Base-by-base conservation (phyloP, 495 filamentous ascomycete species). In the Friedmanniomyces simplex region DNA sequence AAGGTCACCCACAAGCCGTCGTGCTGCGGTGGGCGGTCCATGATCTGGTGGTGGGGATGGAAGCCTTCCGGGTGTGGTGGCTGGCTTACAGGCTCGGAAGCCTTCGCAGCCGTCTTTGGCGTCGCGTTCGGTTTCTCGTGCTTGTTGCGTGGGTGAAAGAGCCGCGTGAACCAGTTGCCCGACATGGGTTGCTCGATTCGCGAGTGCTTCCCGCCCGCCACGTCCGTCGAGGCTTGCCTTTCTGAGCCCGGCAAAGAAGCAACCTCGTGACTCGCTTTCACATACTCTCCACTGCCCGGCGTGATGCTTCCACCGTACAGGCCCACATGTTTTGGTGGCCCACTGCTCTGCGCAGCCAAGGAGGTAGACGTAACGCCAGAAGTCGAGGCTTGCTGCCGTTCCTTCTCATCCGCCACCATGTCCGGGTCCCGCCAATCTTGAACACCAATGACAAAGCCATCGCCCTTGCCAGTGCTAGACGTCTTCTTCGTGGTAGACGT, bases 1-100 rank as follows among this genome's bases (percentile, higher is more conserved):
- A 98, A 78, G 1, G 91, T 94, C 26, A 98, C 88, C 94, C 94
- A 97, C 5, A 98, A 79, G 10, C 93, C 93, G 58, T 93, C 84
- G 61, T 85, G 86, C 16, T 69, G 69, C 25, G 52, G 22, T 20
- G 47, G 16, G 39, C 50, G 42, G 20, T 53, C 53, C 10, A 26
- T 43, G 11, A 32, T 1, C 3, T 47, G 30, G 5, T 62, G 46
- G 39, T 42, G 1, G 32, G 4, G 2, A n/a, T 18, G 49, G n/a
- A 10, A 4, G 43, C n/a, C 20, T 21, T 12, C 20, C n/a, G 43
- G 14, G 14, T 54, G n/a, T 12, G 32, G 5, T 2, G 43, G 30
- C 21, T 25, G 41, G 20, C 7, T 12, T 2, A 5, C 42, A 20
- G 53, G 53, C 43, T 56, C 28, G 26, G 53, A 37, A 39, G 47